These are phyloP conservation scores for Paxillus rubicundulus DNA, from an alignment of 768 basidiomycete species.

Conservation along the genomic window DNA sequence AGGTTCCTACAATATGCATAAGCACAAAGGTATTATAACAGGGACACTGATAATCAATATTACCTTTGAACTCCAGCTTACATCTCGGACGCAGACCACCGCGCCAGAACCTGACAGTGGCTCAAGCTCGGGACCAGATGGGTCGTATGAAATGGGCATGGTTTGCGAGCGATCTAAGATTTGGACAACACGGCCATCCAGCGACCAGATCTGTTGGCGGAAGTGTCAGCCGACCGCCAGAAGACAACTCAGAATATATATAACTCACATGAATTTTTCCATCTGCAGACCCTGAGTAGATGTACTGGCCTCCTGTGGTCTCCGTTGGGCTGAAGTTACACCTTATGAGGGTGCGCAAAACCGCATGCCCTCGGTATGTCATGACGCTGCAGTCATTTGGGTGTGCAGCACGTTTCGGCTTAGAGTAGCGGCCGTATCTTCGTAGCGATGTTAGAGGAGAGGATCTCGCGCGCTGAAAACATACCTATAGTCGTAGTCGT, in stretches of 20 bases:
- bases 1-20: constrained; percentile 57
- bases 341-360: constrained; percentile 88
- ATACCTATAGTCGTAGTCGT: constrained; percentile 81
- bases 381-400: constrained; percentile 92
- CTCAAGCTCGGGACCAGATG: constrained; percentile 58
- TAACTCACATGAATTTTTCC: constrained; percentile 74
- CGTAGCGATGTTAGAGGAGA: constrained; percentile 9
- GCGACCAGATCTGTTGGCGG: constrained; percentile 77
- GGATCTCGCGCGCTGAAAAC: constrained; percentile 13
- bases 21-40: not conserved
- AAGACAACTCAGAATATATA: constrained; percentile 1
- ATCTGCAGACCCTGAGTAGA: constrained; percentile 91
- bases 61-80: constrained; percentile 91
- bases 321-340: constrained; percentile 94
- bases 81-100: constrained; percentile 78
- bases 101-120: constrained; percentile 26
- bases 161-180: constrained; percentile 78
- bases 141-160: constrained; percentile 66
- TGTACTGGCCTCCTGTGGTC: constrained; percentile 89
- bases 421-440: constrained; percentile 67
- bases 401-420: constrained; percentile 60
- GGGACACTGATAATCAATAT: not conserved
- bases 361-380: constrained; percentile 91
- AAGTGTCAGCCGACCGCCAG: constrained; percentile 1
- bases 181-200: constrained; percentile 85